Conservation (phyloP, 176 grass and related monocot species). For the Typha latifolia region DNA sequence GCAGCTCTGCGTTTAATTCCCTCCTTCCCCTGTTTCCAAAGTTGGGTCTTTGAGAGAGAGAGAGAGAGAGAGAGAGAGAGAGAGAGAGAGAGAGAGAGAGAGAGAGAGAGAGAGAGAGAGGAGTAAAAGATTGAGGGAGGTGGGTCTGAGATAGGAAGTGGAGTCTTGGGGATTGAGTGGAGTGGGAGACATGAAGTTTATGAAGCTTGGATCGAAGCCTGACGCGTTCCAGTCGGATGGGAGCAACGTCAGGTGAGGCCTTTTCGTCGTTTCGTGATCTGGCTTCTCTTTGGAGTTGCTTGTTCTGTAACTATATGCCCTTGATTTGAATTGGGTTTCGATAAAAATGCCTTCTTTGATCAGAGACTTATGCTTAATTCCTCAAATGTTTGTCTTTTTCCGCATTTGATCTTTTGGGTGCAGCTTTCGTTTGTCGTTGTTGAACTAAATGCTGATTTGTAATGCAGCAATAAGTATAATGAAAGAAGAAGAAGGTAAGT, state of each 20-base stretch:
- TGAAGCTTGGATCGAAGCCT: conserved; percentile 98
- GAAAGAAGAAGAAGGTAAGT: too few species aligned
- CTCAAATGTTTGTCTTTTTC: not conserved
- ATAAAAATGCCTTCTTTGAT: not conserved
- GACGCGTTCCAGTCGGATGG: conserved; percentile 89
- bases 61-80: not conserved
- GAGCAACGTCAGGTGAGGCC: conserved; percentile 59
- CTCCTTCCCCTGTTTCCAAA: too few species aligned
- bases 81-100: not conserved
- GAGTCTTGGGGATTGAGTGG: too few species aligned
- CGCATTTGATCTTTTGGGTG: conserved; percentile 18
- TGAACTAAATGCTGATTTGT: too few species aligned
- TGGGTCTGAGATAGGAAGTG: too few species aligned
- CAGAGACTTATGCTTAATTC: too few species aligned
- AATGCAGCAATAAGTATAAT: too few species aligned
- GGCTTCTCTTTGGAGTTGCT: not conserved
- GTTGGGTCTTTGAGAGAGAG: conserved; percentile 21
- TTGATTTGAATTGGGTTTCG: not conserved
- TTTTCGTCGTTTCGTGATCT: too few species aligned
- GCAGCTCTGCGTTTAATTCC: too few species aligned
- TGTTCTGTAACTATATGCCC: too few species aligned
- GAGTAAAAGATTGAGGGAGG: too few species aligned
- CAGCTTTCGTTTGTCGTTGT: not conserved
- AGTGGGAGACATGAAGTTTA: conserved; percentile 75
- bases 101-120: not conserved